Percentiles rank a stretch among this genome's conserved stretches.
These are phyloP conservation scores for Huntiella omanensis DNA, from an alignment of 2,329 filamentous ascomycete genomes.

Conservation along the genomic window DNA sequence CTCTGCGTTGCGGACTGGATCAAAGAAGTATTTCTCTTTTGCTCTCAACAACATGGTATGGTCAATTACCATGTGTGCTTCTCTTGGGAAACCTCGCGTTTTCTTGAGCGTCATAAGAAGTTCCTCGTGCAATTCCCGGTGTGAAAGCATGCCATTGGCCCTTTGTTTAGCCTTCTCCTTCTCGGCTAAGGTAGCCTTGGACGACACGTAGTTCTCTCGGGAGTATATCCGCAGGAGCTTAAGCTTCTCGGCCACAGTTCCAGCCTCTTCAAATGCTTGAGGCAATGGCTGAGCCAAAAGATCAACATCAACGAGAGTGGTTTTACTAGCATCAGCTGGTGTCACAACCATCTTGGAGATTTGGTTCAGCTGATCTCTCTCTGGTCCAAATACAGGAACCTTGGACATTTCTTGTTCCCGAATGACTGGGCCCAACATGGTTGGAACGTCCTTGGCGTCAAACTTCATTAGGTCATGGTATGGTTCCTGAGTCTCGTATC, in stretches of 20 bases:
- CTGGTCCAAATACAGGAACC: slow-evolving; percentile 36
- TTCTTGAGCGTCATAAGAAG: slow-evolving; percentile 27
- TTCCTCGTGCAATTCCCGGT: slow-evolving; percentile 38
- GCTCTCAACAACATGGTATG: slow-evolving; percentile 41
- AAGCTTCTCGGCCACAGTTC: slow-evolving; percentile 30
- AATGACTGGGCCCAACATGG: slow-evolving; percentile 35
- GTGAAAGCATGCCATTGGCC: slow-evolving; percentile 22
- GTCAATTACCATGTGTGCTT: slow-evolving; percentile 34
- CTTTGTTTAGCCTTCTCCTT: slow-evolving; percentile 9
- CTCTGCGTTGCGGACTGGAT: slow-evolving; percentile 44
- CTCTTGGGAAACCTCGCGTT: slow-evolving; percentile 27
- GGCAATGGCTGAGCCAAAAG: slow-evolving; percentile 21
- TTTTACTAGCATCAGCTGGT: neutral
- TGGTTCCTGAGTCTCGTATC: slow-evolving; percentile 30
- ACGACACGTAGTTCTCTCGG: slow-evolving; percentile 3
- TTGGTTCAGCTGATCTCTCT: slow-evolving; percentile 25
- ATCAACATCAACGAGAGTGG: slow-evolving; percentile 19
- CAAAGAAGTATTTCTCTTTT: slow-evolving; percentile 42
- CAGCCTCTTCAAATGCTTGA: slow-evolving; percentile 22
- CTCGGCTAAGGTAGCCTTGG: slow-evolving; percentile 4
- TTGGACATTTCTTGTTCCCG: slow-evolving; percentile 34
- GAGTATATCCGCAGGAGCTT: slow-evolving; percentile 25
- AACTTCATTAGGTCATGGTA: slow-evolving; percentile 41
- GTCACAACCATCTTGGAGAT: slow-evolving; percentile 24
- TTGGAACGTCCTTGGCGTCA: slow-evolving; percentile 31